Evolutionary conservation across 106 monocot genomes (phyloP).

Genomic region (Dendrobium huoshanense): DNA sequence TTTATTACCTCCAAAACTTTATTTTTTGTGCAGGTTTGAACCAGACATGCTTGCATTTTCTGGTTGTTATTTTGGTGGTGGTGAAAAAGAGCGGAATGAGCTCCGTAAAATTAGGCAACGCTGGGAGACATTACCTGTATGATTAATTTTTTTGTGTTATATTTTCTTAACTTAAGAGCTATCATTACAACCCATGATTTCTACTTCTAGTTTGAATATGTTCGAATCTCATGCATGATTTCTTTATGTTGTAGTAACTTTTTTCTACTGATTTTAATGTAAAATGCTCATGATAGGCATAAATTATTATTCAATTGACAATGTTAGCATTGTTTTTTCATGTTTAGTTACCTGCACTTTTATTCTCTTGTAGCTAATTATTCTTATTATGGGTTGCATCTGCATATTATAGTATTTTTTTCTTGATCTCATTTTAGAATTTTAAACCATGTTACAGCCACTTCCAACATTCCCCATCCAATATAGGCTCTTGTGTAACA

Average conservation of each 20-base stretch:
- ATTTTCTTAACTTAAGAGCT: neutral
- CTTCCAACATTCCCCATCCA: no score
- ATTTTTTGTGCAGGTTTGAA: slow-evolving; percentile 36
- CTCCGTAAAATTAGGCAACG: slow-evolving; percentile 59
- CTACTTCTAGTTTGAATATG: no score
- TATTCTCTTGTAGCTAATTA: neutral
- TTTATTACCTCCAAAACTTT: neutral
- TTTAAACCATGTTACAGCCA: no score
- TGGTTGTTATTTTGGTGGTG: slow-evolving; percentile 75
- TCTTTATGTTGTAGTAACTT: no score
- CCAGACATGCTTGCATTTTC: slow-evolving; percentile 77
- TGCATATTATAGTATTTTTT: neutral
- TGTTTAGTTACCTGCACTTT: neutral
- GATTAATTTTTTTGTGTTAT: slow-evolving; percentile 11
- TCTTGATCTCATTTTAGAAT: no score
- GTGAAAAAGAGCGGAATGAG: slow-evolving; percentile 56
- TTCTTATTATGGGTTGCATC: neutral
- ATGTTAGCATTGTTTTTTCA: no score
- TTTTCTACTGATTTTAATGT: no score
- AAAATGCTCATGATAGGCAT: no score
- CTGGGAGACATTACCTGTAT: slow-evolving; percentile 70
- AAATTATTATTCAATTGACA: no score
- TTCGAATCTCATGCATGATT: no score
- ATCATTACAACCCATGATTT: no score
- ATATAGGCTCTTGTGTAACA: no score